A percentile compares a stretch with the other conserved stretches of the same genome.
Conservation (phyloP, 2,329 filamentous ascomycete genomes). For the Trichoderma sp. region DNA sequence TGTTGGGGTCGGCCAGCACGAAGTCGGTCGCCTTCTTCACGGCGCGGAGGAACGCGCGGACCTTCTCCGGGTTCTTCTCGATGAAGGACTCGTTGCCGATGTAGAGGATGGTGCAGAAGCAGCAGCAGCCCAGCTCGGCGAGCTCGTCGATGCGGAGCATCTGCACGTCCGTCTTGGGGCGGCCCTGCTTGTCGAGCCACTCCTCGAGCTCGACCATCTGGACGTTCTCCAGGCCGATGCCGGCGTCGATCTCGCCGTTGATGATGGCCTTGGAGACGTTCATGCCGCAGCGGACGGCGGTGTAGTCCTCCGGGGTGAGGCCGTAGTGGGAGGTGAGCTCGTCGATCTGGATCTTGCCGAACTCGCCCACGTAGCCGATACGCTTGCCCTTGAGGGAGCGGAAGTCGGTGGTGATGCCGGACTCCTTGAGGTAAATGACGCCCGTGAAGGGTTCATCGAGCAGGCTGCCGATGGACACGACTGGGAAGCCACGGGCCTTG, state of each 20-base stretch:
- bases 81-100: slow-evolving; percentile 76
- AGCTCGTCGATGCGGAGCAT: slow-evolving; percentile 83
- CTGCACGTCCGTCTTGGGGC: slow-evolving; percentile 68
- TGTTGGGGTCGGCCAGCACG: slow-evolving; percentile 63
- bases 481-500: slow-evolving; percentile 74
- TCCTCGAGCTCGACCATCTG: slow-evolving; percentile 83
- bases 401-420: slow-evolving; percentile 75
- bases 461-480: slow-evolving; percentile 71
- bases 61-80: slow-evolving; percentile 64
- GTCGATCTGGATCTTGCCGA: slow-evolving; percentile 83
- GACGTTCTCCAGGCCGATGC: slow-evolving; percentile 77
- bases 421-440: slow-evolving; percentile 73
- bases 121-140: slow-evolving; percentile 78
- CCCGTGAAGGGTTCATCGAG: slow-evolving; percentile 81
- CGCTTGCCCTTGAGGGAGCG: slow-evolving; percentile 72
- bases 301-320: slow-evolving; percentile 73
- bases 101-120: slow-evolving; percentile 81
- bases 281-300: slow-evolving; percentile 77
- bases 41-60: slow-evolving; percentile 68
- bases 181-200: slow-evolving; percentile 67
- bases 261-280: slow-evolving; percentile 79
- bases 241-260: slow-evolving; percentile 71
- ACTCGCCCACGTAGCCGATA: slow-evolving; percentile 79
- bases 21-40: slow-evolving; percentile 75
- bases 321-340: slow-evolving; percentile 78